These are phyloP conservation scores for Wickerhamomyces silvicola DNA, from an alignment of 805 yeast species.

Conservation along the genomic window DNA sequence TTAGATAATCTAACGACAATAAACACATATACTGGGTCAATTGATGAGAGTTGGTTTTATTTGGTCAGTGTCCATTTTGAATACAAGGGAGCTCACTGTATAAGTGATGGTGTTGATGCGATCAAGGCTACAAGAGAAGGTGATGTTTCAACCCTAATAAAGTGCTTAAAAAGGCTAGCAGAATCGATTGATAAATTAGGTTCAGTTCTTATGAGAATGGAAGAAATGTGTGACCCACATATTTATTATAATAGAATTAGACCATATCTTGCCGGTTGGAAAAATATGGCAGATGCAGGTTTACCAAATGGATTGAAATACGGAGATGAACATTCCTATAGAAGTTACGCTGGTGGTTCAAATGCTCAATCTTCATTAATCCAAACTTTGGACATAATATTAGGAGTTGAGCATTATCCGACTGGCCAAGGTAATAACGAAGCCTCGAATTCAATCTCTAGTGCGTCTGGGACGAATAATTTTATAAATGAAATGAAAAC, in stretches of 20 bases:
- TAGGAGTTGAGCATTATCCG: conserved; percentile 72
- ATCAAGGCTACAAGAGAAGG: conserved; percentile 46
- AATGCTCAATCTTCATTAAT: conserved; percentile 90
- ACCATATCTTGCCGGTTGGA: conserved; percentile 93
- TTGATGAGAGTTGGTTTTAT: conserved; percentile 93
- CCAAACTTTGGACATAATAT: conserved; percentile 74
- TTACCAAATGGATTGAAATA: conserved; percentile 72
- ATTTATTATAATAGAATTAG: conserved; percentile 80
- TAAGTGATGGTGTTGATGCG: conserved; percentile 63
- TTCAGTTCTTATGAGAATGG: conserved; percentile 70
- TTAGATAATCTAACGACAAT: conserved; percentile 71
- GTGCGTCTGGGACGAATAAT: conserved; percentile 29
- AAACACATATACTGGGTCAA: conserved; percentile 81
- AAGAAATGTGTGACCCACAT: conserved; percentile 93
- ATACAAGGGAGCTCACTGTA: conserved; percentile 66
- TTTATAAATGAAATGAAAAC: conserved; percentile 79
- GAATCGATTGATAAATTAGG: conserved; percentile 71
- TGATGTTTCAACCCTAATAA: conserved; percentile 35
- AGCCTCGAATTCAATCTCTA: conserved; percentile 19
- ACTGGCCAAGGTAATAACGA: conserved; percentile 51
- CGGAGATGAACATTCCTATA: conserved; percentile 53
- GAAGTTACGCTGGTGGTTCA: conserved; percentile 79
- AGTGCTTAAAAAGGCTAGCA: conserved; percentile 57
- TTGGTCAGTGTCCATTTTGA: conserved; percentile 85
- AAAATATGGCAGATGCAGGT: conserved; percentile 83